Conservation (phyloP, 768 basidiomycete genomes). For the Kwoniella europaea region DNA sequence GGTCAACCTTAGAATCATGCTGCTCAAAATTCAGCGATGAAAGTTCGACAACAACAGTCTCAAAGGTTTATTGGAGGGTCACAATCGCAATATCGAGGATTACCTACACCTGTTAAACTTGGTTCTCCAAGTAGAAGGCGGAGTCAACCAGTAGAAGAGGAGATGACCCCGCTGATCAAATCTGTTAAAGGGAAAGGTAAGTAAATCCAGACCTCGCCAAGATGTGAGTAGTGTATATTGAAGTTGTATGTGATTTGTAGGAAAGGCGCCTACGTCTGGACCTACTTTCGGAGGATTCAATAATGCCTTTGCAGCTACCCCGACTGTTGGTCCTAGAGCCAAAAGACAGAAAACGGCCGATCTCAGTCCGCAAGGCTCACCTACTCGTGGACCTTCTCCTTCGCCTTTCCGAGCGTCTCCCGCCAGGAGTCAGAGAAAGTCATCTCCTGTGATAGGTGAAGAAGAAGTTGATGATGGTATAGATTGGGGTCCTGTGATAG, state of each 20-base stretch:
- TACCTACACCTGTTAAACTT: slow-evolving; percentile 27
- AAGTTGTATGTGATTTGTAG: slow-evolving; percentile 3
- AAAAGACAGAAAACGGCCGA: slow-evolving; percentile 41
- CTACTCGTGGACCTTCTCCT: slow-evolving; percentile 1
- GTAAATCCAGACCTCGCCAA: background rate
- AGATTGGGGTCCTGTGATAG: slow-evolving; percentile 16
- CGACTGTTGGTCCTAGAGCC: slow-evolving; percentile 17
- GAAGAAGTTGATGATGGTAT: slow-evolving; percentile 16
- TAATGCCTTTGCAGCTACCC: slow-evolving; percentile 41
- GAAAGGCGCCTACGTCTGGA: slow-evolving; percentile 21
- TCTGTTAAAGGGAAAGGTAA: slow-evolving; percentile 40
- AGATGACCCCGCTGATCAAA: slow-evolving; percentile 23
- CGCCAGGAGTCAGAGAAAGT: slow-evolving; percentile 1
- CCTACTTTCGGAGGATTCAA: slow-evolving; percentile 38
- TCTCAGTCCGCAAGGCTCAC: slow-evolving; percentile 20
- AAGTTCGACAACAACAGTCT: slow-evolving; percentile 24
- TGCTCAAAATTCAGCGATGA: slow-evolving; percentile 30
- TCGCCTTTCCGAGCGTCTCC: slow-evolving; percentile 18
- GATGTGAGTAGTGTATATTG: background rate
- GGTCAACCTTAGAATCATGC: slow-evolving; percentile 24
- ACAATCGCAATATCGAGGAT: slow-evolving; percentile 20
- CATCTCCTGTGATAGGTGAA: slow-evolving; percentile 9
- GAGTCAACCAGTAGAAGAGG: slow-evolving; percentile 7
- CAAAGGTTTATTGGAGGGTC: slow-evolving; percentile 13
- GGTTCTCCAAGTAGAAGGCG: slow-evolving; percentile 25